Evolutionary conservation across 768 basidiomycete genomes (phyloP), one percentile per base, ranked within the genome.

Genomic region (Russula brevipes): DNA sequence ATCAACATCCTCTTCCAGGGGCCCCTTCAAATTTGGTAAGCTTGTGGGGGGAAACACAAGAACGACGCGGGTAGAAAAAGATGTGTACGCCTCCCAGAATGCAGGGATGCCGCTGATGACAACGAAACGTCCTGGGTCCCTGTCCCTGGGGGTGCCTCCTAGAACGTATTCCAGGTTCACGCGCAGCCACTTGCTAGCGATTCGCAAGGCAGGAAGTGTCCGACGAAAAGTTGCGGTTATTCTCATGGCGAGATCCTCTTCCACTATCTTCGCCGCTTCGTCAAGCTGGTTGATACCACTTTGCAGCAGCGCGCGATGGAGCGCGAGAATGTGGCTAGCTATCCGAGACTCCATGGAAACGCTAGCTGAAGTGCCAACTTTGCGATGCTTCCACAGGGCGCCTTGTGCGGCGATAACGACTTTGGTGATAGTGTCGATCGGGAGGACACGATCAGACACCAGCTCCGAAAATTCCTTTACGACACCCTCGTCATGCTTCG

Each of bases 1-100:
- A 53, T 98, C 94, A 6, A 86, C 74, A 72, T 99, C 96, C 74
- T 99, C 97, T 63, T 97, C 94, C 64, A 99, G 75, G 31, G 85
- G 82, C 1, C 79, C 78, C 8, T 74, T 76, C 31, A 91, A 74
- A 19, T 73, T 67, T 2, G 89, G 87, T 38, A 95, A 73, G 49
- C 77, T 79, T 8, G 78, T 77, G 5, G 74, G 68, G 1, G 95
- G 94, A 74, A 98, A 99, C 0, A 84, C 76, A 16, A 76, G 73
- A 16, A 77, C 76, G 54, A 98, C 76, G 12, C 80, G 75, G 19
- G 80, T 80, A 24, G 84, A 77, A 68, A 97, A 93, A 36, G 80
- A 79, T 12, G 81, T 78, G 72, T 89, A 94, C 45, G 80, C 76
- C 16, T 73, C 73, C 93, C 94, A 97, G 73, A 98, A 91, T 46